Evolutionary conservation across 1,284 basidiomycete species (phyloP).

Genomic region (Sanghuangporus weigelae): DNA sequence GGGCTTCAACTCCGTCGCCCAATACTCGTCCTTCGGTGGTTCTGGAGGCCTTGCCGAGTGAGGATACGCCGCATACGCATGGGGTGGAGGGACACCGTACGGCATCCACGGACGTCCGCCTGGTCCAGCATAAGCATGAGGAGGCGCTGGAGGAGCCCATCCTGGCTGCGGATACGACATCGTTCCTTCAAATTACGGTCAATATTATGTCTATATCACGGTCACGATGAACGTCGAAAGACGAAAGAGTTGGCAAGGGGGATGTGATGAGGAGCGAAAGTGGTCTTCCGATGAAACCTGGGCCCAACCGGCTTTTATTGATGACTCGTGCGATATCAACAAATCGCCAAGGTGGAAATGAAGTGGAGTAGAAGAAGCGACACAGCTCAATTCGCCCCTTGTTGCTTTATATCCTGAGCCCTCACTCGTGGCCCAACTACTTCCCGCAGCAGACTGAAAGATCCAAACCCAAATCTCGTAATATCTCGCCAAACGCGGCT

Average conservation of each 20-base stretch:
- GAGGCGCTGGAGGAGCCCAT: neutral
- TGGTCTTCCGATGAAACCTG: neutral
- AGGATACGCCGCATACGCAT: neutral
- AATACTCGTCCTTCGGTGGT: constrained; percentile 6
- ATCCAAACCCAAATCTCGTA: neutral
- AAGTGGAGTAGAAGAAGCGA: neutral
- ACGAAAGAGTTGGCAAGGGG: neutral
- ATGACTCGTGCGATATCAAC: neutral
- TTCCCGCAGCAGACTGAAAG: too few species aligned
- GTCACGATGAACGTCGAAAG: neutral
- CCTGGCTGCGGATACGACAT: neutral
- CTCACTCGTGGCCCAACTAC: too few species aligned
- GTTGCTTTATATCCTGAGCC: too few species aligned
- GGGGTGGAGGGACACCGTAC: neutral
- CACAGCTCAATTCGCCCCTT: too few species aligned
- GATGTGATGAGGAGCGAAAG: neutral
- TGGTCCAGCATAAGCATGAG: neutral
- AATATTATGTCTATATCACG: neutral
- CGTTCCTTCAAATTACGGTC: neutral
- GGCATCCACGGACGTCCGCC: neutral
- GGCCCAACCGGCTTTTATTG: neutral
- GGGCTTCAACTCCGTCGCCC: constrained; percentile 32
- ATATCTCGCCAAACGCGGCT: neutral
- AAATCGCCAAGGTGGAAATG: neutral
- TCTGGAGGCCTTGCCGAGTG: neutral